These are phyloP conservation scores for Balamuthia mandrillaris DNA, from an alignment of 208 protist species.

Conservation along the genomic window DNA sequence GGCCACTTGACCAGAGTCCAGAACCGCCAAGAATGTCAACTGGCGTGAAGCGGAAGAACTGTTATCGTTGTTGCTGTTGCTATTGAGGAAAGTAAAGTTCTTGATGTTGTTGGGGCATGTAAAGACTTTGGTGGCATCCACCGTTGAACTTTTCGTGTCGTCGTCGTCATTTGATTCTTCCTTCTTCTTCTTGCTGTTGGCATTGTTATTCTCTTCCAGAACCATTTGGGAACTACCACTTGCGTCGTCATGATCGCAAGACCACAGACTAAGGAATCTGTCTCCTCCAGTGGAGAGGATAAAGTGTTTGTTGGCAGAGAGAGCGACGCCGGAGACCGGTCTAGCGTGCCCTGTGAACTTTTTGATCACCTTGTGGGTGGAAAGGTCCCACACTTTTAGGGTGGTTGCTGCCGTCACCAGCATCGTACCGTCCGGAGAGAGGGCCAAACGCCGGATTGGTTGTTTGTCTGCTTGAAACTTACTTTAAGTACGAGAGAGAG, in stretches of 20 bases:
- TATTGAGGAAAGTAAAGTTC: neutral
- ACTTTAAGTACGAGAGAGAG: neutral
- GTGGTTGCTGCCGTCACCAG: neutral
- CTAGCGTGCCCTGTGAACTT: conserved; percentile 24
- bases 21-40: neutral
- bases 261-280: conserved; percentile 2
- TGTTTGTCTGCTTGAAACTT: conserved; percentile 25
- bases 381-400: conserved; percentile 14
- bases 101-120: neutral
- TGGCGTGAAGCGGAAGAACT: too few species aligned
- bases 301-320: neutral
- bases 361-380: neutral
- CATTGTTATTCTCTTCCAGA: neutral
- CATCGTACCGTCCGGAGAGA: neutral
- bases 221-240: neutral
- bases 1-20: neutral
- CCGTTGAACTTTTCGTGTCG: neutral
- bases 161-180: too few species aligned
- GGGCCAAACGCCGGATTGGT: neutral
- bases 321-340: neutral
- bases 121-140: neutral
- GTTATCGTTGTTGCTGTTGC: neutral
- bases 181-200: too few species aligned
- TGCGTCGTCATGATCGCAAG: neutral
- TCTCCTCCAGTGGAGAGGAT: neutral